Base-by-base conservation (phyloP, 1,139 yeast genomes). In the Saccharomycopsis hybrid region DNA sequence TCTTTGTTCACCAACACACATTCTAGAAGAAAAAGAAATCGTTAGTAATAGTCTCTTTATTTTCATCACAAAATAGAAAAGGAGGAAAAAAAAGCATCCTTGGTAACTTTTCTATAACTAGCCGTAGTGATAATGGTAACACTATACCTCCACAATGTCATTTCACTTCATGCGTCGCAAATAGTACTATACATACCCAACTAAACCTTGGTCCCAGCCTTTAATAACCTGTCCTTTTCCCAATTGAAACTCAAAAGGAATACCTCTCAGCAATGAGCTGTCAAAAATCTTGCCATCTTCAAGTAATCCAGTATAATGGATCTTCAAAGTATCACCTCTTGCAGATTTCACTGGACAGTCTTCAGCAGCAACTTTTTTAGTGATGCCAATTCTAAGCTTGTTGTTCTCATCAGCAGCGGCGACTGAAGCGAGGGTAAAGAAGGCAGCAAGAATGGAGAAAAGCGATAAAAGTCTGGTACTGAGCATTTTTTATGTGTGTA, bases 1-100 rank as follows among this genome's bases (percentile, higher is more conserved):
- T 62, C 96, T 78, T 69, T 81, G 76, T 66, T 88, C 96, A 47
- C 96, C 96, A 64, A 85, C 73, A 67, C 96, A 88, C 92, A 86
- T 85, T 49, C 82, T 70, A 27, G 9, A 28, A 11, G 24, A 36
- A 9, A 4, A 28, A 28, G 11, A 18, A 18, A 18, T 18, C 18
- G 18, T 18, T 18, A 18, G 18, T 18, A 18, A 18, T 18, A 18
- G 18, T 18, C 18, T 18, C 18, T 18, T 18, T 18, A 18, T 18
- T 18, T 18, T 18, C 18, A 18, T 18, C 18, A 18, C 18, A 18
- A 18, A 18, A 18, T 18, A 18, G 18, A 18, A 18, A 18, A 18
- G 18, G 18, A 18, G 18, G 18, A 18, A 18, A 18, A 18, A 18
- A 18, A 18, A 18, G 18, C 18, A 18, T 18, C 18, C 18, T 18